These are phyloP conservation scores for Shiraia bambusicola DNA, from an alignment of 2,329 filamentous ascomycete species.

Conservation along the genomic window DNA sequence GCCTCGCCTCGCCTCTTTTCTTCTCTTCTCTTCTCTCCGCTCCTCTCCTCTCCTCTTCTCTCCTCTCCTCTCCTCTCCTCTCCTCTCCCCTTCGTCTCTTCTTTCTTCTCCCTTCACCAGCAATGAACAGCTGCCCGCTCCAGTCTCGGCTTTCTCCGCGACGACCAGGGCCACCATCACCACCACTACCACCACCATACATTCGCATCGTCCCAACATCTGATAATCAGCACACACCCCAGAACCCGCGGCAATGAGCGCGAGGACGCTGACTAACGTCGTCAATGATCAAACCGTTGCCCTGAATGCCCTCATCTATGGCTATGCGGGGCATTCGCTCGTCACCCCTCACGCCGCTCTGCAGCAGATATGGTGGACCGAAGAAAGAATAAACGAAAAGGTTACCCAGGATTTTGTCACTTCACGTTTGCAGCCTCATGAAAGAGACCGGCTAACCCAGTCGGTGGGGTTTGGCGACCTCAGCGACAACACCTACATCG, in stretches of 20 bases:
- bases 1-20: constrained; percentile 9
- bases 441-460: constrained; percentile 62
- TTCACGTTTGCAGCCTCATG: constrained; percentile 63
- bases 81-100: constrained; percentile 10
- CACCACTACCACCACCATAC: constrained; percentile 11
- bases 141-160: constrained; percentile 17
- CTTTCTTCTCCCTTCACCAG: constrained; percentile 15
- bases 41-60: constrained; percentile 10
- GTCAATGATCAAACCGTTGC: constrained; percentile 48
- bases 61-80: constrained; percentile 9
- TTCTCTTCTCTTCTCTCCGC: constrained; percentile 8
- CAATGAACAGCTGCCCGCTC: constrained; percentile 29
- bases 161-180: constrained; percentile 15
- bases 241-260: constrained; percentile 33
- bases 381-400: constrained; percentile 66
- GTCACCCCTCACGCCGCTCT: constrained; percentile 53
- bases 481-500: constrained; percentile 74
- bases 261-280: constrained; percentile 44
- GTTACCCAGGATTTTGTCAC: constrained; percentile 69
- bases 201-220: constrained; percentile 10
- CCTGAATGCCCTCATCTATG: constrained; percentile 54
- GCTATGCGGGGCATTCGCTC: constrained; percentile 53
- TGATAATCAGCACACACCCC: constrained; percentile 9
- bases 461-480: constrained; percentile 67
- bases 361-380: constrained; percentile 69